These are phyloP conservation scores for Colletotrichum chrysophilum DNA, from an alignment of 2,329 filamentous ascomycete species.

Conservation along the genomic window DNA sequence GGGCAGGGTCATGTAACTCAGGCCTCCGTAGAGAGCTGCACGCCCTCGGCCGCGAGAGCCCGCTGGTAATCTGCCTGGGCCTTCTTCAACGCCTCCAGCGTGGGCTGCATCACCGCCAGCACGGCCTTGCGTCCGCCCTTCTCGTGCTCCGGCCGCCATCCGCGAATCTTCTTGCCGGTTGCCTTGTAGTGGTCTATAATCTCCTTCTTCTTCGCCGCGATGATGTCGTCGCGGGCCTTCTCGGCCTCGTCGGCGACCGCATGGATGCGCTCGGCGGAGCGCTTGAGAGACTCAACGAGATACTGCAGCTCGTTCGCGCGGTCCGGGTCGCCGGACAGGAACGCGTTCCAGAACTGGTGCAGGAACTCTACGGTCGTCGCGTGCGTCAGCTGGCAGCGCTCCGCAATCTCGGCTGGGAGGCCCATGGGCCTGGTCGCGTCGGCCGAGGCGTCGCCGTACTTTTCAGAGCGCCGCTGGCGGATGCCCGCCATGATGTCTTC, in stretches of 20 bases:
- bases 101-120: slow-evolving; percentile 76
- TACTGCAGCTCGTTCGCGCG: slow-evolving; percentile 82
- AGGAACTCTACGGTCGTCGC: slow-evolving; percentile 94
- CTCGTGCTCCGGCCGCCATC: slow-evolving; percentile 69
- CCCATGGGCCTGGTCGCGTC: slow-evolving; percentile 17
- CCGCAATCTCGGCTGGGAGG: slow-evolving; percentile 62
- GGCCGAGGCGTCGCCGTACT: slow-evolving; percentile 51
- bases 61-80: slow-evolving; percentile 75
- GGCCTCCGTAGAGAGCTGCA: slow-evolving; percentile 51
- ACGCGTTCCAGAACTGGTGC: slow-evolving; percentile 96
- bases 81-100: slow-evolving; percentile 71
- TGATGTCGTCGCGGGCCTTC: slow-evolving; percentile 68
- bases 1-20: slow-evolving; percentile 18
- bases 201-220: slow-evolving; percentile 71
- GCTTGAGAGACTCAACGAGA: slow-evolving; percentile 80
- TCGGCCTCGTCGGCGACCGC: slow-evolving; percentile 84
- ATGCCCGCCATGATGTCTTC: slow-evolving; percentile 71
- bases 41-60: slow-evolving; percentile 69
- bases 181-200: slow-evolving; percentile 73
- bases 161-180: slow-evolving; percentile 74
- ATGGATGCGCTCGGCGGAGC: slow-evolving; percentile 79
- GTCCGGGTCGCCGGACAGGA: slow-evolving; percentile 84
- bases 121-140: slow-evolving; percentile 80
- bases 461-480: slow-evolving; percentile 63
- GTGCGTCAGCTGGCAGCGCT: slow-evolving; percentile 73